These are phyloP conservation scores for Hura crepitans DNA, from an alignment of 441 rosid species.

Conservation along the genomic window DNA sequence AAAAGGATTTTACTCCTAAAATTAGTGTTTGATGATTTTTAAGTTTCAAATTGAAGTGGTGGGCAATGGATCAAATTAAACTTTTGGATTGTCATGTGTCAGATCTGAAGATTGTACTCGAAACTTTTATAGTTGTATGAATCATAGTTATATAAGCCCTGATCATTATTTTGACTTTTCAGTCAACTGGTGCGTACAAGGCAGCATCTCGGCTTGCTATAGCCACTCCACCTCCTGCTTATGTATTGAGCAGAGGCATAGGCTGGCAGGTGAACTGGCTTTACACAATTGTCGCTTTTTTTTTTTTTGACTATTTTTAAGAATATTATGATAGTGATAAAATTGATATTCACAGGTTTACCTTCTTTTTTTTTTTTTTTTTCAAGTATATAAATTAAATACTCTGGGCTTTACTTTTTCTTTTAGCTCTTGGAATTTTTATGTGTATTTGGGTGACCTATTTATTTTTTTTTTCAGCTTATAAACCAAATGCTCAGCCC, in stretches of 20 bases:
- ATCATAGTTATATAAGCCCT: neutral
- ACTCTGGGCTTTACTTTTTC: too few relatives aligned
- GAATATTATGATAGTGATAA: too few relatives aligned
- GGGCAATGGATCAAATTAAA: neutral
- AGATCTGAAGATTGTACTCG: neutral
- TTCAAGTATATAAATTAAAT: neutral
- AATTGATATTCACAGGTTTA: too few relatives aligned
- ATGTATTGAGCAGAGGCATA: slow-evolving; percentile 91
- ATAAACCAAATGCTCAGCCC: too few relatives aligned
- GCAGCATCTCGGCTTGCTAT: slow-evolving; percentile 93
- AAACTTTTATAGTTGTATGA: neutral
- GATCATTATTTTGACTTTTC: slow-evolving; percentile 23
- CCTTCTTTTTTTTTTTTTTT: neutral
- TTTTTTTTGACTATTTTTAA: too few relatives aligned
- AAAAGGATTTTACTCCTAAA: neutral
- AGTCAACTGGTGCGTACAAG: slow-evolving; percentile 96
- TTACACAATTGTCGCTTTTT: slow-evolving; percentile 2
- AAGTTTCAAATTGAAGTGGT: neutral
- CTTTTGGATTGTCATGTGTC: neutral
- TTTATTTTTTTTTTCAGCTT: too few relatives aligned
- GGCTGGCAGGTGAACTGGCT: slow-evolving; percentile 75
- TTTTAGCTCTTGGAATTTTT: too few relatives aligned
- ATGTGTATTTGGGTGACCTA: too few relatives aligned
- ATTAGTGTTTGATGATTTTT: neutral
- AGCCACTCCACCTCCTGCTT: slow-evolving; percentile 98